Conservation (phyloP, 331 rosid species). For the Spiraea crenata region DNA sequence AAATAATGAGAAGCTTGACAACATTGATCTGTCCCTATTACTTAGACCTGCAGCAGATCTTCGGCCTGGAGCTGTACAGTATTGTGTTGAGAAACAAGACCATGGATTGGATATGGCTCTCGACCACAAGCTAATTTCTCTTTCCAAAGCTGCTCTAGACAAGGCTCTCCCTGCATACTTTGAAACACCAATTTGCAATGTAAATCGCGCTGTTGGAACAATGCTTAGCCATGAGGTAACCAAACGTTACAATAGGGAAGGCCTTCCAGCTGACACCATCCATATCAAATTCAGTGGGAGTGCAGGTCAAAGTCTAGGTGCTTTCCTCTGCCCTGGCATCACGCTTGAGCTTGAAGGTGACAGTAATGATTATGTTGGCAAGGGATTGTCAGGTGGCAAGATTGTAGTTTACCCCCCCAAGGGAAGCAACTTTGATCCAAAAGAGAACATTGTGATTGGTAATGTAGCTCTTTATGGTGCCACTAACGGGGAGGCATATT, state of each 20-base stretch:
- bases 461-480: conserved; percentile 97
- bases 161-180: conserved; percentile 87
- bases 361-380: conserved; percentile 92
- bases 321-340: conserved; percentile 94
- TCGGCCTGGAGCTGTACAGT: conserved; percentile 90
- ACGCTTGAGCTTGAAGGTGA: conserved; percentile 95
- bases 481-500: conserved; percentile 87
- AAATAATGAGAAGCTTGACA: conserved; percentile 76
- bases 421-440: conserved; percentile 79
- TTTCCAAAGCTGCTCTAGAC: conserved; percentile 72
- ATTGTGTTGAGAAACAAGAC: conserved; percentile 87
- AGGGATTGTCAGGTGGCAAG: conserved; percentile 95
- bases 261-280: conserved; percentile 87
- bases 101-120: conserved; percentile 90
- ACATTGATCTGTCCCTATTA: conserved; percentile 73
- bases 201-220: conserved; percentile 92
- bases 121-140: conserved; percentile 71
- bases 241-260: conserved; percentile 67
- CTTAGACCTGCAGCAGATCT: conserved; percentile 93
- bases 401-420: conserved; percentile 87
- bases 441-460: conserved; percentile 88
- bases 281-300: conserved; percentile 81
- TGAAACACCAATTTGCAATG: conserved; percentile 68
- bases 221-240: conserved; percentile 99
- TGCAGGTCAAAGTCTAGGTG: conserved; percentile 98